phyloP scores from a whole-genome alignment of 768 basidiomycete genomes.

The Rhodotorula taiwanensis region DNA sequence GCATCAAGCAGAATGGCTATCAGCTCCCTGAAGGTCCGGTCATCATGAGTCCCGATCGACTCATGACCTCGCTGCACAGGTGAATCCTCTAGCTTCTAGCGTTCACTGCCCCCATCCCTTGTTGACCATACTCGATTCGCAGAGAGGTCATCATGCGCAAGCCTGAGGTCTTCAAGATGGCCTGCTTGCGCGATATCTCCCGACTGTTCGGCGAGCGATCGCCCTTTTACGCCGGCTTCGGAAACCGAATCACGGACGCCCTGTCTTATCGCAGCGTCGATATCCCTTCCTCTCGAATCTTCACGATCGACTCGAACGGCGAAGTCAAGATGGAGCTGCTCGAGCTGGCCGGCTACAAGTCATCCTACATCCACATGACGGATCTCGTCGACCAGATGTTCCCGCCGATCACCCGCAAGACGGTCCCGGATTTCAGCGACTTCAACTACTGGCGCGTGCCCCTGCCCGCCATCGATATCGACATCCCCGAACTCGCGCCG shows the following conservation, averaged over 20 bases:
- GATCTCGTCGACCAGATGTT: conserved; percentile 99
- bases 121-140: neutral
- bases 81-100: conserved; percentile 49
- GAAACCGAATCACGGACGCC: conserved; percentile 96
- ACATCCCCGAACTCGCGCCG: conserved; percentile 49
- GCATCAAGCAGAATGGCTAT: conserved; percentile 91
- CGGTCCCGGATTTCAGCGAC: conserved; percentile 82
- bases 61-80: conserved; percentile 93
- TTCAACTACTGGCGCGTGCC: conserved; percentile 93
- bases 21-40: conserved; percentile 96
- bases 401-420: conserved; percentile 79
- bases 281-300: conserved; percentile 86
- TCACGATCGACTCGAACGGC: conserved; percentile 85
- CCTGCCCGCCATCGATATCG: conserved; percentile 63
- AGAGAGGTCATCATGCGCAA: conserved; percentile 99
- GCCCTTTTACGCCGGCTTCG: conserved; percentile 95
- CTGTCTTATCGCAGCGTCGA: conserved; percentile 95
- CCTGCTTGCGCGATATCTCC: conserved; percentile 89
- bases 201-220: conserved; percentile 61
- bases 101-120: too few relatives aligned
- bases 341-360: conserved; percentile 95
- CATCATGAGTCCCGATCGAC: conserved; percentile 93
- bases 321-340: conserved; percentile 95
- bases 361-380: conserved; percentile 96
- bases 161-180: conserved; percentile 99